Conservation (phyloP, 1,284 basidiomycete genomes). For the Mycosarcoma mackinlayi region DNA sequence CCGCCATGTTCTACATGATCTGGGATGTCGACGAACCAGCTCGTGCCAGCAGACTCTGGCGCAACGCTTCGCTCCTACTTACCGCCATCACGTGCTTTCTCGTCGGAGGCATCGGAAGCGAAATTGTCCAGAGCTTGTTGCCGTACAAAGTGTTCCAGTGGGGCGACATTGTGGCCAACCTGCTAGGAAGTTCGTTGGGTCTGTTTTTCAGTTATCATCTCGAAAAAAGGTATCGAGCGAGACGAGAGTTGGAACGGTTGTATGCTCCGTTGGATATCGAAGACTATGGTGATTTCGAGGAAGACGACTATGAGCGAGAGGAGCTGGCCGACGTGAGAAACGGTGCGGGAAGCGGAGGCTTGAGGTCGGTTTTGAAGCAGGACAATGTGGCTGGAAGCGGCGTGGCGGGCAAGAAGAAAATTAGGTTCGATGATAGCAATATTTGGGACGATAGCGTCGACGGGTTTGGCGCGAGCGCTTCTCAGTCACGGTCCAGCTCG, state of each 20-base stretch:
- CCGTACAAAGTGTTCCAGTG: slow-evolving; percentile 85
- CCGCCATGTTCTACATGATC: slow-evolving; percentile 85
- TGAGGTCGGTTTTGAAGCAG: slow-evolving; percentile 19
- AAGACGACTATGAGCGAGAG: slow-evolving; percentile 14
- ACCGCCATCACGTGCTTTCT: slow-evolving; percentile 71
- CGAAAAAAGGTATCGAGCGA: slow-evolving; percentile 49
- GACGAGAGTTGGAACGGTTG: slow-evolving; percentile 52
- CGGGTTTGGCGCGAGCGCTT: slow-evolving; percentile 1
- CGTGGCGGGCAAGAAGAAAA: slow-evolving; percentile 21
- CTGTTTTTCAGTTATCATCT: slow-evolving; percentile 70
- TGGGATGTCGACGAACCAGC: slow-evolving; percentile 81
- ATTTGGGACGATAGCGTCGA: slow-evolving; percentile 42
- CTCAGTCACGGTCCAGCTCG: background rate
- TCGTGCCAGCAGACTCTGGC: slow-evolving; percentile 81
- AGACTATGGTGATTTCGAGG: slow-evolving; percentile 42
- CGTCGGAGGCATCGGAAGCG: slow-evolving; percentile 81
- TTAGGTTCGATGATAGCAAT: slow-evolving; percentile 18
- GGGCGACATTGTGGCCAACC: slow-evolving; percentile 82
- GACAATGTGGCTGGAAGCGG: background rate
- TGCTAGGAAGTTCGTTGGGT: slow-evolving; percentile 80
- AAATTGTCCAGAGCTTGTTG: slow-evolving; percentile 82
- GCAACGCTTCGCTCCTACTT: slow-evolving; percentile 78
- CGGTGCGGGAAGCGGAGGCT: background rate
- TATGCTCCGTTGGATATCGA: slow-evolving; percentile 60
- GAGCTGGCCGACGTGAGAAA: background rate